Evolutionary conservation across 768 basidiomycete species (phyloP).

Genomic region (Tylopilus felleus): DNA sequence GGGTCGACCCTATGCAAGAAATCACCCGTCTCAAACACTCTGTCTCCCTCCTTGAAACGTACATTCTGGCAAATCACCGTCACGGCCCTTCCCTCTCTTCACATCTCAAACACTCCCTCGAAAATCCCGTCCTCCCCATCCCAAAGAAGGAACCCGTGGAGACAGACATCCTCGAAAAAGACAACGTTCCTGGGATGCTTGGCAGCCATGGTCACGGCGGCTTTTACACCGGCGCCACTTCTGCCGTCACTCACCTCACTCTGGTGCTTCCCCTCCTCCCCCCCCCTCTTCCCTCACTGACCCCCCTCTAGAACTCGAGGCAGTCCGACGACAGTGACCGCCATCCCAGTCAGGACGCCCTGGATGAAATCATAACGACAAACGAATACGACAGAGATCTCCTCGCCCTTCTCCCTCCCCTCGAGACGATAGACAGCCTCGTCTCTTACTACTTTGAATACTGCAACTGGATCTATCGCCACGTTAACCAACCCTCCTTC

Average conservation of each 20-base stretch:
- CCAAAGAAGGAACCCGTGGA: conserved; percentile 55
- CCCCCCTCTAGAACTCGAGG: conserved; percentile 37
- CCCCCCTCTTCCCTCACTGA: conserved; percentile 15
- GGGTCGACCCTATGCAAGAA: conserved; percentile 40
- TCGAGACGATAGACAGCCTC: conserved; percentile 69
- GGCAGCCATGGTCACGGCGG: conserved; percentile 65
- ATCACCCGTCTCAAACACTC: conserved; percentile 41
- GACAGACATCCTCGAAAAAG: conserved; percentile 44
- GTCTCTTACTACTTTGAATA: conserved; percentile 79
- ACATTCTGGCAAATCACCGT: conserved; percentile 32
- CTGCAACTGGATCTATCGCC: conserved; percentile 85
- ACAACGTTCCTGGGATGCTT: conserved; percentile 58
- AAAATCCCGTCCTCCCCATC: conserved; percentile 30
- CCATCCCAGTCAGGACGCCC: conserved; percentile 49
- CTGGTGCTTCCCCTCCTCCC: conserved; percentile 39
- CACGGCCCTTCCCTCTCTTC: conserved; percentile 15
- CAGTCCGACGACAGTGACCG: conserved; percentile 52
- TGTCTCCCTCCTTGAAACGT: conserved; percentile 38
- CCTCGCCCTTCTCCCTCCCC: conserved; percentile 57
- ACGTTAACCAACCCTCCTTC: conserved; percentile 66
- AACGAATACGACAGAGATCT: conserved; percentile 72
- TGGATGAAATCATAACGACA: conserved; percentile 40
- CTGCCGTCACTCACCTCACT: conserved; percentile 65
- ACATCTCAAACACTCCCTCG: conserved; percentile 29
- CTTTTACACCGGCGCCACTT: conserved; percentile 77